phyloP scores from a whole-genome alignment of 1,139 yeast genomes.

The Suzukiozyma palmioleophila region DNA sequence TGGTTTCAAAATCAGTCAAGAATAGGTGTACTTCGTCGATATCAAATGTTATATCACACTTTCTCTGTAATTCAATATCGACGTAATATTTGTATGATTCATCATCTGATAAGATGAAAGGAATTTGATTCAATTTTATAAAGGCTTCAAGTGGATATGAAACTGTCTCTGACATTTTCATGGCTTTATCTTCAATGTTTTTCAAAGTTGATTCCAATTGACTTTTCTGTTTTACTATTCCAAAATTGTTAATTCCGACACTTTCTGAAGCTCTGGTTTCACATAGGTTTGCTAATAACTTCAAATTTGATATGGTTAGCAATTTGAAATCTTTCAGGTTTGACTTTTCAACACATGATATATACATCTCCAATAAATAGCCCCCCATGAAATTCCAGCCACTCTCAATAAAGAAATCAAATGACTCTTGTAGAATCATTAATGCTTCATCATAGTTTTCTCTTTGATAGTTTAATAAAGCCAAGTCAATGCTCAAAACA shows the following conservation, averaged over 20 bases:
- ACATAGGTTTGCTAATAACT: constrained; percentile 28
- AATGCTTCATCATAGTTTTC: constrained; percentile 59
- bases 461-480: constrained; percentile 59
- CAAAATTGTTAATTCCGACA: constrained; percentile 29
- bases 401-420: constrained; percentile 57
- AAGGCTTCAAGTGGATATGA: constrained; percentile 28
- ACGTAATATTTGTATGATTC: constrained; percentile 21
- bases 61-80: constrained; percentile 20
- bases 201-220: constrained; percentile 20
- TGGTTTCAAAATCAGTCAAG: constrained; percentile 14
- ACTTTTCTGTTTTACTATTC: constrained; percentile 16
- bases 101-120: constrained; percentile 23
- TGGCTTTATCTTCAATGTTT: constrained; percentile 19
- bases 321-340: constrained; percentile 18
- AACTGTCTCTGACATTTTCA: constrained; percentile 12
- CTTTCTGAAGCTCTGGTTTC: constrained; percentile 10
- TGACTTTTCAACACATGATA: constrained; percentile 58
- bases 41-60: constrained; percentile 22
- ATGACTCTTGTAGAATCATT: constrained; percentile 60
- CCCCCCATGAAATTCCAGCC: constrained; percentile 79
- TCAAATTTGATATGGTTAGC: constrained; percentile 26
- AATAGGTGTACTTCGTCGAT: constrained; percentile 18
- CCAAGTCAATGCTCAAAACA: constrained; percentile 76
- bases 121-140: constrained; percentile 23
- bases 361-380: constrained; percentile 57